Evolutionary conservation across 192 early-diverging fungal species (phyloP).

Genomic region (Allomyces javanicus): DNA sequence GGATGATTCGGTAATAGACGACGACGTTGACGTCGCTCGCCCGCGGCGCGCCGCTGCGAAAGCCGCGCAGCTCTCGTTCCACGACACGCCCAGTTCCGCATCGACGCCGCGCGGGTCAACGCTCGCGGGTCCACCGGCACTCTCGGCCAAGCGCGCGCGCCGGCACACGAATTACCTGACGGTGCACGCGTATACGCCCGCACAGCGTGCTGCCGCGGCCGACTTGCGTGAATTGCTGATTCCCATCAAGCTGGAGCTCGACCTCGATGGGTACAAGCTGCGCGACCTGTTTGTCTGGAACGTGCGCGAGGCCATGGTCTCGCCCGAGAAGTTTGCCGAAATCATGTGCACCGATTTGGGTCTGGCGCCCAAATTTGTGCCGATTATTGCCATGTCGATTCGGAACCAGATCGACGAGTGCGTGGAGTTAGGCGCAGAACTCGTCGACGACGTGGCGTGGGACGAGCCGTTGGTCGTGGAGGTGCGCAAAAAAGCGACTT

Average conservation of each 20-base stretch:
- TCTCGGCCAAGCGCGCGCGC: neutral
- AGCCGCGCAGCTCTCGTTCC: neutral
- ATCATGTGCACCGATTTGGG: neutral
- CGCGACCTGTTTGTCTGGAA: neutral
- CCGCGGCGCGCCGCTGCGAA: neutral
- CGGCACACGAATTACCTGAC: neutral
- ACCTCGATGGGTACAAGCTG: neutral
- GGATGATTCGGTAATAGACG: neutral
- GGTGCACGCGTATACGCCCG: neutral
- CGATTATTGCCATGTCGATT: neutral
- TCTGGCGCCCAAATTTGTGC: neutral
- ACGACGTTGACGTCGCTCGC: neutral
- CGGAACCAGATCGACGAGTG: neutral
- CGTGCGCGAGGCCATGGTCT: neutral
- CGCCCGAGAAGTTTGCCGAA: neutral
- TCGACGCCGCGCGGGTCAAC: neutral
- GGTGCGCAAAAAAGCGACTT: too few species aligned
- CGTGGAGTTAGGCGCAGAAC: neutral
- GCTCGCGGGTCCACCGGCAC: too few species aligned
- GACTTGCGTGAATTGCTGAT: neutral
- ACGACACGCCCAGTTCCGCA: neutral
- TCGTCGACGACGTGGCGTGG: neutral
- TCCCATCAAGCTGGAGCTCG: neutral
- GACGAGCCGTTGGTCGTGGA: neutral
- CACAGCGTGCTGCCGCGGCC: neutral